phyloP scores from a whole-genome alignment of 2,329 filamentous ascomycete species.

The Phyllosticta citribraziliensis region DNA sequence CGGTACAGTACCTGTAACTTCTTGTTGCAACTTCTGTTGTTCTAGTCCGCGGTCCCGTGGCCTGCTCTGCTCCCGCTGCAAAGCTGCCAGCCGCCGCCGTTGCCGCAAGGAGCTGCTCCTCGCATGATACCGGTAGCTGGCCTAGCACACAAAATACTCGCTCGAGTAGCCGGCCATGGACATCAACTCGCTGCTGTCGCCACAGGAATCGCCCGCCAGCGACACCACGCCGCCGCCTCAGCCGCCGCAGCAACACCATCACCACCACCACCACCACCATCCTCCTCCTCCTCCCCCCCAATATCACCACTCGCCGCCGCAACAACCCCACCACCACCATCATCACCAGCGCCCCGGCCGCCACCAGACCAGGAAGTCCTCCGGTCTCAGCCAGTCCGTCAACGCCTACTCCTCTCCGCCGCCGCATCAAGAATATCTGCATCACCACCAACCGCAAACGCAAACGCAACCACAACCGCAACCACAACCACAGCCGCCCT shows the following conservation, averaged over 20 bases:
- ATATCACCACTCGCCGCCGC: background rate
- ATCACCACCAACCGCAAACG: background rate
- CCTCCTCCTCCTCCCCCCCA: background rate
- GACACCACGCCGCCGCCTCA: slow-evolving; percentile 13
- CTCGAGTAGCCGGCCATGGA: slow-evolving; percentile 29
- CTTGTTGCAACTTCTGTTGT: background rate
- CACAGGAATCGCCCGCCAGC: slow-evolving; percentile 33
- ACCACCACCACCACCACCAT: background rate
- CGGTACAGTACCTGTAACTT: background rate
- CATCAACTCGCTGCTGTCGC: slow-evolving; percentile 41
- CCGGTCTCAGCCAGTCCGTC: slow-evolving; percentile 35
- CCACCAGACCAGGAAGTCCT: slow-evolving; percentile 29
- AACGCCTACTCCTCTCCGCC: slow-evolving; percentile 21
- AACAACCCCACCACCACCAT: slow-evolving; percentile 18
- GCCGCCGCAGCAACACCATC: slow-evolving; percentile 7
- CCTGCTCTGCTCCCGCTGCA: background rate
- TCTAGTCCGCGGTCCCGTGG: background rate
- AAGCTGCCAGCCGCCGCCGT: background rate
- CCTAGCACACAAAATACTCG: background rate
- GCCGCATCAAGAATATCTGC: background rate
- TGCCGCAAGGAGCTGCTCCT: background rate
- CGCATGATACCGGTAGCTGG: background rate
- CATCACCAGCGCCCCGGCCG: slow-evolving; percentile 17
- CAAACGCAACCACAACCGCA: background rate
- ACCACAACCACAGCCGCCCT: background rate